Evolutionary conservation across 2,329 filamentous ascomycete genomes (phyloP).

Genomic region (Erysiphe pisi): DNA sequence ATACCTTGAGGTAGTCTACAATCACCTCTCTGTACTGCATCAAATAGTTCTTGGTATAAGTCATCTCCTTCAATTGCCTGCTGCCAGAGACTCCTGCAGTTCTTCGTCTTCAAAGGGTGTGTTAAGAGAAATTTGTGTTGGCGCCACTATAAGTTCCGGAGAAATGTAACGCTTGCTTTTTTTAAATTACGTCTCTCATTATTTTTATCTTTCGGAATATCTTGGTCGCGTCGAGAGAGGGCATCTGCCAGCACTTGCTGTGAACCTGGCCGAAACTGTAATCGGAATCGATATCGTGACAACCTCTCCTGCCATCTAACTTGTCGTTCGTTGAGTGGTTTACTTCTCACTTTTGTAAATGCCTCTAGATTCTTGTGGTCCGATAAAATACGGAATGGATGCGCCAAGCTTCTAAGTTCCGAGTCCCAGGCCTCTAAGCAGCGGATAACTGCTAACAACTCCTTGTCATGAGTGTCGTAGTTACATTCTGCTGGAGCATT

Average conservation of each 20-base stretch:
- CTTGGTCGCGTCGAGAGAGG: neutral
- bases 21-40: neutral
- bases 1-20: neutral
- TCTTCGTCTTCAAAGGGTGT: conserved; percentile 19
- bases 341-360: neutral
- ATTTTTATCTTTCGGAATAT: neutral
- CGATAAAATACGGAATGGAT: neutral
- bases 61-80: neutral
- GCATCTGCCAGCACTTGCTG: neutral
- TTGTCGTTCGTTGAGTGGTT: neutral
- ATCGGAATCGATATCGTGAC: conserved; percentile 11
- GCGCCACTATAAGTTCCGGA: neutral
- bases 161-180: neutral
- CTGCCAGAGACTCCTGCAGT: neutral
- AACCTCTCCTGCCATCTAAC: neutral
- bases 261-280: conserved; percentile 1
- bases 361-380: conserved; percentile 1
- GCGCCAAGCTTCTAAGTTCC: neutral
- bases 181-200: neutral
- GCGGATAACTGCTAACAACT: conserved; percentile 2
- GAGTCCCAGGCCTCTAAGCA: conserved; percentile 9
- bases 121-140: neutral
- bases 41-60: neutral
- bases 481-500: neutral
- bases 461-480: conserved; percentile 12